Percentiles rank a stretch among this genome's conserved stretches.
Evolutionary conservation across 75 land plant species (phyloP).

Genomic region (Adiantum capillusveneris): DNA sequence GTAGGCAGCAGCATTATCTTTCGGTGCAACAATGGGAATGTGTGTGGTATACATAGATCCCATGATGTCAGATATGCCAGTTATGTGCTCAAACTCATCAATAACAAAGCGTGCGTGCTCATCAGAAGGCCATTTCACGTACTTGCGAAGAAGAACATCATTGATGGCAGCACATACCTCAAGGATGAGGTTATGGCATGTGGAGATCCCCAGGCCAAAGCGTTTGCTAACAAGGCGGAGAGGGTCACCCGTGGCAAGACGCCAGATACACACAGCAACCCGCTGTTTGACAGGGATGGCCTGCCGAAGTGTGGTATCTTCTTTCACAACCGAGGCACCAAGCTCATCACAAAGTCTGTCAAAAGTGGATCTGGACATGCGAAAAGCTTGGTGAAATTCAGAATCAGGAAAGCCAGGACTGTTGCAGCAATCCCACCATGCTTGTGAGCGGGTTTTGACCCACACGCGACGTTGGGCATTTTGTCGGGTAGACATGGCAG

Average conservation of each 20-base stretch:
- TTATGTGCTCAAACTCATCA: conserved; percentile 54
- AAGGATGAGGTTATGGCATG: conserved; percentile 89
- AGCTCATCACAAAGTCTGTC: conserved; percentile 80
- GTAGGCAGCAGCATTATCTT: conserved; percentile 82
- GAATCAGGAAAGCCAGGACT: conserved; percentile 72
- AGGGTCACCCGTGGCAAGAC: conserved; percentile 94
- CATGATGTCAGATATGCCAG: conserved; percentile 76
- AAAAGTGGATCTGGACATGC: conserved; percentile 78
- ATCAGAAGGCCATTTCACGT: conserved; percentile 78
- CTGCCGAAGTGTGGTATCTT: conserved; percentile 71
- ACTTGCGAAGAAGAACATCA: conserved; percentile 75
- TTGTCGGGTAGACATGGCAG: no score
- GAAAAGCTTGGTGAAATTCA: conserved; percentile 68
- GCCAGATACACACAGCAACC: conserved; percentile 96
- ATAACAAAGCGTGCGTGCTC: conserved; percentile 21
- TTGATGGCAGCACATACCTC: conserved; percentile 91
- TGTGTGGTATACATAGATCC: conserved; percentile 96
- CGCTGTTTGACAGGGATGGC: conserved; percentile 80
- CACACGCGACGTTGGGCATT: conserved; percentile 72
- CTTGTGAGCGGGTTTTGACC: conserved; percentile 79
- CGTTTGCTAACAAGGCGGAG: conserved; percentile 77
- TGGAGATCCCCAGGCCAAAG: conserved; percentile 92
- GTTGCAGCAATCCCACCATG: conserved; percentile 80
- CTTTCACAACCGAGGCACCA: conserved; percentile 59
- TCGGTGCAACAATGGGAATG: conserved; percentile 92